These are phyloP conservation scores for Monosporozyma siamensis DNA, from an alignment of 805 yeast species.

Conservation along the genomic window DNA sequence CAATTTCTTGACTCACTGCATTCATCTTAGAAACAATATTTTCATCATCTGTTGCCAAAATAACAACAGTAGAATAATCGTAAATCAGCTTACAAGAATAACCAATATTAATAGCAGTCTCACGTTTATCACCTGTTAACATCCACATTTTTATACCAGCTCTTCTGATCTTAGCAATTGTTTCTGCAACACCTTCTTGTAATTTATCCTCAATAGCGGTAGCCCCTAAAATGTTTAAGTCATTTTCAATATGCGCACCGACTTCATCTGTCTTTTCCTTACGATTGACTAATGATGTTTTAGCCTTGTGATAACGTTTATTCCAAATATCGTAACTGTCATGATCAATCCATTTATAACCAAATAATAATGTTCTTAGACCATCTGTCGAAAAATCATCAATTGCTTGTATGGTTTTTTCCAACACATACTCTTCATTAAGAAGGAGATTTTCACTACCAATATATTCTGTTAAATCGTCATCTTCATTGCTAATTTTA, in stretches of 20 bases:
- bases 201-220: conserved; percentile 96
- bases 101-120: conserved; percentile 95
- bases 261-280: conserved; percentile 54
- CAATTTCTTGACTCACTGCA: conserved; percentile 66
- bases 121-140: conserved; percentile 97
- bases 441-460: conserved; percentile 48
- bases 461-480: conserved; percentile 30
- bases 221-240: conserved; percentile 73
- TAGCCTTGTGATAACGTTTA: conserved; percentile 58
- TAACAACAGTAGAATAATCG: conserved; percentile 81
- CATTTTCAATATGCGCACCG: conserved; percentile 64
- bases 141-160: conserved; percentile 97
- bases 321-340: conserved; percentile 61
- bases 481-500: background rate
- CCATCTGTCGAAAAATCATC: conserved; percentile 96
- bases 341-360: conserved; percentile 60
- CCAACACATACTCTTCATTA: conserved; percentile 71
- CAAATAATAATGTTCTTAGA: conserved; percentile 76
- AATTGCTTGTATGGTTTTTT: conserved; percentile 78
- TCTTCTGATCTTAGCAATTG: conserved; percentile 81
- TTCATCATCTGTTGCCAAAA: conserved; percentile 49
- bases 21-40: conserved; percentile 59
- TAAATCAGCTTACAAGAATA: conserved; percentile 87
- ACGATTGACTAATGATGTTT: conserved; percentile 63
- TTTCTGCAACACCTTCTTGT: conserved; percentile 93